Conservation (phyloP, 441 rosid species). For the Gossypium schwendimanii region DNA sequence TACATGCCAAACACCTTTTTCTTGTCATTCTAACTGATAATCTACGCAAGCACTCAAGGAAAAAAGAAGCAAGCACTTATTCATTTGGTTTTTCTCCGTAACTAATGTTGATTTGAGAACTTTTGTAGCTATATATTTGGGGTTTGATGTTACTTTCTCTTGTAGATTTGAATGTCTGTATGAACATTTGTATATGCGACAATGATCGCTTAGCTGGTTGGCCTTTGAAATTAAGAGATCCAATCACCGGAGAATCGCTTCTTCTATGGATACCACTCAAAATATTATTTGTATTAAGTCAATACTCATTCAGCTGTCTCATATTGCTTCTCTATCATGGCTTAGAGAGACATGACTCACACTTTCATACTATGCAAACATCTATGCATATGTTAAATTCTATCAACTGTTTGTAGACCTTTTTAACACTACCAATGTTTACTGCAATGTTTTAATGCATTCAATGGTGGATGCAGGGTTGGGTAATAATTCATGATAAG, state of each 20-base stretch:
- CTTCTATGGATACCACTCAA: not conserved
- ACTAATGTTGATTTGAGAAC: not conserved
- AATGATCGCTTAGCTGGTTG: not conserved
- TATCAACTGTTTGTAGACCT: not conserved
- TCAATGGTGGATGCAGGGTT: slow-evolving; percentile 58
- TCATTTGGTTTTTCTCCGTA: not conserved
- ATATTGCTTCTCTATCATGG: not conserved
- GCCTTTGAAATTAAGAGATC: not conserved
- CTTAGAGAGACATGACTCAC: not conserved
- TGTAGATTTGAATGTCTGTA: not conserved
- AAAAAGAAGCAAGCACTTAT: not conserved
- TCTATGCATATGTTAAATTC: not conserved
- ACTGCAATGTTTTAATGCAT: not conserved
- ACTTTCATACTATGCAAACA: not conserved
- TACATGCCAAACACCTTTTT: not conserved
- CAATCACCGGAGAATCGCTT: not conserved
- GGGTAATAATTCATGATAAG: slow-evolving; percentile 86
- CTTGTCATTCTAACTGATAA: not conserved
- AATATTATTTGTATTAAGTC: not conserved
- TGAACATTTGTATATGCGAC: not conserved
- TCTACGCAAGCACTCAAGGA: not conserved
- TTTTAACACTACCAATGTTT: not conserved
- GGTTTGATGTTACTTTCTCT: not conserved
- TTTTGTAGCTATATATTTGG: not conserved
- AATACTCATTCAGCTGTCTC: not conserved